These are phyloP conservation scores for Candida chauliodis DNA, from an alignment of 805 yeast species.

Conservation along the genomic window DNA sequence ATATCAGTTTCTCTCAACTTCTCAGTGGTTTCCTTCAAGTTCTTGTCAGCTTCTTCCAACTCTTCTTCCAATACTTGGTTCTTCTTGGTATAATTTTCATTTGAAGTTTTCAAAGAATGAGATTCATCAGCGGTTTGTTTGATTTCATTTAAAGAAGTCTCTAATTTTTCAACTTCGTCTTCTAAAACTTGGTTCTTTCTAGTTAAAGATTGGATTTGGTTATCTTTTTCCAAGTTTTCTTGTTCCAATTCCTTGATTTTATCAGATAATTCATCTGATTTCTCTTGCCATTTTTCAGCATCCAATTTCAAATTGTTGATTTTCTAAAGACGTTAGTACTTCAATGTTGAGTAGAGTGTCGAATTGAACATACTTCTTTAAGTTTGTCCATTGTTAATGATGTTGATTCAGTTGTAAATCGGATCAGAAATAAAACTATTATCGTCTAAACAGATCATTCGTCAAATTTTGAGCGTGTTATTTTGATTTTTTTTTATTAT, in stretches of 20 bases:
- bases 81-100: constrained; percentile 89
- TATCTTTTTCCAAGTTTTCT: constrained; percentile 87
- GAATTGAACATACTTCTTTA: constrained; percentile 49
- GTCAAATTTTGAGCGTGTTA: constrained; percentile 3
- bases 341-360: neutral
- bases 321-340: constrained; percentile 46
- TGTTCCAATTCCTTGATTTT: constrained; percentile 89
- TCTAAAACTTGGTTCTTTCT: constrained; percentile 90
- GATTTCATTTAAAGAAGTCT: constrained; percentile 66
- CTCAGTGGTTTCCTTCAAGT: constrained; percentile 88
- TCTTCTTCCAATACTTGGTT: constrained; percentile 85
- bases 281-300: constrained; percentile 96
- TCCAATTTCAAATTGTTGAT: constrained; percentile 86
- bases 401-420: neutral
- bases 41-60: constrained; percentile 84
- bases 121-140: constrained; percentile 90
- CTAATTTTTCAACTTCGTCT: constrained; percentile 75
- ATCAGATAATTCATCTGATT: constrained; percentile 80
- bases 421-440: neutral
- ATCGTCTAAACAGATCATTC: neutral
- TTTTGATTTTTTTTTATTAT: constrained; percentile 1
- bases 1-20: constrained; percentile 93
- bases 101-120: constrained; percentile 79
- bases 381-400: constrained; percentile 50
- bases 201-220: constrained; percentile 87